These are phyloP conservation scores for Skeletonema potamos DNA, from an alignment of 108 stramenopile genomes.

Conservation along the genomic window DNA sequence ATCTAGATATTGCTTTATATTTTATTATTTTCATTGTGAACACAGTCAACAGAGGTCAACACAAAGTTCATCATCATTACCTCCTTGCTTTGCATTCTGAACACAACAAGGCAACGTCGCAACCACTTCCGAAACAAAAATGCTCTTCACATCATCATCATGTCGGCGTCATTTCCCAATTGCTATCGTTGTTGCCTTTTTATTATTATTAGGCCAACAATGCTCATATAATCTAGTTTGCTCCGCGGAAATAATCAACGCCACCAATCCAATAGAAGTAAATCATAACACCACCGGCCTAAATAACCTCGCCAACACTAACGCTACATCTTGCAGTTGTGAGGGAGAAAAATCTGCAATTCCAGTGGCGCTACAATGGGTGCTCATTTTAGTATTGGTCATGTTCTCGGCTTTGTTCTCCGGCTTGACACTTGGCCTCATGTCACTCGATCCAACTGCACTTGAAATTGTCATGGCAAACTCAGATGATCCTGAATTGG, in stretches of 20 bases:
- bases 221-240: not conserved
- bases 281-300: too few species aligned
- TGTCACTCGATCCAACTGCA: constrained; percentile 96
- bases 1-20: too few species aligned
- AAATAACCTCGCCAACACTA: not conserved
- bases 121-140: not conserved
- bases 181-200: not conserved
- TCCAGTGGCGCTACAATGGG: constrained; percentile 60
- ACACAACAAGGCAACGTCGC: not conserved
- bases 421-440: constrained; percentile 93
- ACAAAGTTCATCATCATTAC: too few species aligned
- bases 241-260: not conserved
- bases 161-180: not conserved
- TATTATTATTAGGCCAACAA: not conserved
- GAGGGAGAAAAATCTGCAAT: not conserved
- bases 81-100: too few species aligned
- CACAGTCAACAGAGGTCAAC: too few species aligned
- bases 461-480: constrained; percentile 94
- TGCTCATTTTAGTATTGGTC: constrained; percentile 62
- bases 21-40: too few species aligned
- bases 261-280: not conserved
- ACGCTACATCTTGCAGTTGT: not conserved
- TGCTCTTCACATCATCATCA: not conserved
- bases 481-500: constrained; percentile 56
- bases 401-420: constrained; percentile 84